Conservation (phyloP, 202 grass and related monocot genomes). For the Digitaria exilis region DNA sequence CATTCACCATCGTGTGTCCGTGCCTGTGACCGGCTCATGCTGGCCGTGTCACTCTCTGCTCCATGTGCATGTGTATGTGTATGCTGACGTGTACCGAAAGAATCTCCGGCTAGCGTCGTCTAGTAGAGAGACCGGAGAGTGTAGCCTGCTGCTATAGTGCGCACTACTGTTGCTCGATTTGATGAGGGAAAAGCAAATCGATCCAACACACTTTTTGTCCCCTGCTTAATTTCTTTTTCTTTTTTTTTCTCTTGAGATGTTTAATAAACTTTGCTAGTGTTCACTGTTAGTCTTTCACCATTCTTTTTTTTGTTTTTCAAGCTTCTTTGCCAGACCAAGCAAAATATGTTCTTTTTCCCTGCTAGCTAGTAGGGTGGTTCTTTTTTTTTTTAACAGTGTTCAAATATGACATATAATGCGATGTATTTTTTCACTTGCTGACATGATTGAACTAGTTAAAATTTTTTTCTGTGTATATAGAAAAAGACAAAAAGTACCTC, state of each 20-base stretch:
- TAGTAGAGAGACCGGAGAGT: background rate
- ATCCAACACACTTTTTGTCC: background rate
- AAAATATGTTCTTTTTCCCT: background rate
- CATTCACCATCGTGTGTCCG: background rate
- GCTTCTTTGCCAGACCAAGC: too few species aligned
- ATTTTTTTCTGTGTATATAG: background rate
- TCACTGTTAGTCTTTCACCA: background rate
- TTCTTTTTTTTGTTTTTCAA: background rate
- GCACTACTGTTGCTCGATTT: constrained; percentile 26
- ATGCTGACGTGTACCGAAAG: background rate
- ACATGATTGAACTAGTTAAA: background rate
- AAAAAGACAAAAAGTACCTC: background rate
- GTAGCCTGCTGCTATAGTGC: constrained; percentile 8
- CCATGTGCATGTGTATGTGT: background rate
- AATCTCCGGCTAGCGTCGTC: constrained; percentile 5
- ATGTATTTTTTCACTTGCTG: background rate
- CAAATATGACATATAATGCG: background rate
- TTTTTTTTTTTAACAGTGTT: background rate
- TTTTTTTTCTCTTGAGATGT: background rate
- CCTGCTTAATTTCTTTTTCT: background rate
- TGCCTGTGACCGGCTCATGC: background rate
- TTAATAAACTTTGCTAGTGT: background rate
- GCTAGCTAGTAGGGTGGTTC: background rate
- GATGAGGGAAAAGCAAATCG: background rate
- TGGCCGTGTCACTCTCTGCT: background rate